phyloP scores from a whole-genome alignment of 192 early-diverging fungal genomes.

The Coemansia asiatica region DNA sequence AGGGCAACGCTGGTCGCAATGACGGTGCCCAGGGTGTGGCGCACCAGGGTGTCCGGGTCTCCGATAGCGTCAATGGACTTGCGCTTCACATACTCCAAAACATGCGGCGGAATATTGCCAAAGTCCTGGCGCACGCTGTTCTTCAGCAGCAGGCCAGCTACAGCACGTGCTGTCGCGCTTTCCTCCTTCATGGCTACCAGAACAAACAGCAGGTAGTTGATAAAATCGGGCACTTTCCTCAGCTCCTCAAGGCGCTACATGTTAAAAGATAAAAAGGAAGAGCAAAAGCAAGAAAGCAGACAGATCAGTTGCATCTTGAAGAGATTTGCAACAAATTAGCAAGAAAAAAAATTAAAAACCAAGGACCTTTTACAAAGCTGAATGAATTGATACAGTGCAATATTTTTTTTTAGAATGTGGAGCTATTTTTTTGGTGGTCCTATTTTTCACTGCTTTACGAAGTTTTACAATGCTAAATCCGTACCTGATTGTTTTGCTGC shows the following conservation, averaged over 20 bases:
- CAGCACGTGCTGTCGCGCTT: slow-evolving; percentile 66
- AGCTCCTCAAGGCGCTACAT: slow-evolving; percentile 73
- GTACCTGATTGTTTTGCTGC: slow-evolving; percentile 75
- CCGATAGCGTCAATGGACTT: slow-evolving; percentile 63
- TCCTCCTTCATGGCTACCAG: slow-evolving; percentile 72
- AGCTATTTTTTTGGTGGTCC: neutral
- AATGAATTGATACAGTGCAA: too few species aligned
- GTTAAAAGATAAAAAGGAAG: slow-evolving; percentile 2
- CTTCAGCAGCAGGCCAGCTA: slow-evolving; percentile 84
- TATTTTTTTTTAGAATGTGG: neutral
- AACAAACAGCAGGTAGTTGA: slow-evolving; percentile 87
- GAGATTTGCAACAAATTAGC: slow-evolving; percentile 9
- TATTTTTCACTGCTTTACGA: neutral
- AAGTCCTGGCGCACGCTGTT: slow-evolving; percentile 68
- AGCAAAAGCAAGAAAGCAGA: neutral
- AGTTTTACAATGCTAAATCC: neutral
- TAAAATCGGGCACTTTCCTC: slow-evolving; percentile 81
- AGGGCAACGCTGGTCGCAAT: slow-evolving; percentile 82
- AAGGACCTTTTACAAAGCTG: neutral
- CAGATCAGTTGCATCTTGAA: neutral
- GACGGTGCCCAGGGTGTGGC: slow-evolving; percentile 81
- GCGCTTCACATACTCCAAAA: slow-evolving; percentile 70
- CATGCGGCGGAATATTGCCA: slow-evolving; percentile 55
- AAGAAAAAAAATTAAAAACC: neutral
- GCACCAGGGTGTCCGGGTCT: slow-evolving; percentile 71